Evolutionary conservation across 2,329 filamentous ascomycete genomes (phyloP).

Genomic region (Epichloe gansuensis): DNA sequence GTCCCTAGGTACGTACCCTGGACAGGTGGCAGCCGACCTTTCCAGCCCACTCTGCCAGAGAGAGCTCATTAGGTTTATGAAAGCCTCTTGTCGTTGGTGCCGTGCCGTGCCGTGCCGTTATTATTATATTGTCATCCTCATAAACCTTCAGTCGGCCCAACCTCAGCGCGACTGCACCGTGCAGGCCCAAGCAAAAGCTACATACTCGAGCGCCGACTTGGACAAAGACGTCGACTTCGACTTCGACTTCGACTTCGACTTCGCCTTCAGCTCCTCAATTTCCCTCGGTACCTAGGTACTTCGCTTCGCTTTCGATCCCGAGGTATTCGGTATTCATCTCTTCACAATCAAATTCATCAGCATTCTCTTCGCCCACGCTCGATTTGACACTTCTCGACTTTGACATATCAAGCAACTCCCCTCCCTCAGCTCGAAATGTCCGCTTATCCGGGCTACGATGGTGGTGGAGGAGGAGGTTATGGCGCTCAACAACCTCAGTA

Average conservation of each 20-base stretch:
- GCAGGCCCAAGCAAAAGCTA: too few relatives aligned
- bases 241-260: neutral
- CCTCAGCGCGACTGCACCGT: neutral
- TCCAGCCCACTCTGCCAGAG: neutral
- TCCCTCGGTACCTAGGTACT: neutral
- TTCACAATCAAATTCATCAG: neutral
- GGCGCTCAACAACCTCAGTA: slow-evolving; percentile 26
- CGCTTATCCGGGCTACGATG: slow-evolving; percentile 44
- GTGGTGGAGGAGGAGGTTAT: slow-evolving; percentile 28
- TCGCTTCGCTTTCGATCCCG: neutral
- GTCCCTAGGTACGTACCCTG: neutral
- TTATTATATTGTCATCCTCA: neutral
- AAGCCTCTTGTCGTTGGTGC: neutral
- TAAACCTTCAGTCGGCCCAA: neutral
- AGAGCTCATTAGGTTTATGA: neutral
- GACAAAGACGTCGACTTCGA: neutral
- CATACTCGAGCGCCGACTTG: too few relatives aligned
- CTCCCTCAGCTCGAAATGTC: slow-evolving; percentile 35
- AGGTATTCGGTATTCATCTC: neutral
- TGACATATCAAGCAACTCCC: neutral
- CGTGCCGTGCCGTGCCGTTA: neutral
- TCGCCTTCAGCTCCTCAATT: neutral
- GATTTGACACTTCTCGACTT: neutral
- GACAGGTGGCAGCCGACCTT: neutral
- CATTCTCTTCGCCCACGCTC: neutral